These are phyloP conservation scores for Fusarium euwallaceae DNA, from an alignment of 2,329 filamentous ascomycete species.

Conservation along the genomic window DNA sequence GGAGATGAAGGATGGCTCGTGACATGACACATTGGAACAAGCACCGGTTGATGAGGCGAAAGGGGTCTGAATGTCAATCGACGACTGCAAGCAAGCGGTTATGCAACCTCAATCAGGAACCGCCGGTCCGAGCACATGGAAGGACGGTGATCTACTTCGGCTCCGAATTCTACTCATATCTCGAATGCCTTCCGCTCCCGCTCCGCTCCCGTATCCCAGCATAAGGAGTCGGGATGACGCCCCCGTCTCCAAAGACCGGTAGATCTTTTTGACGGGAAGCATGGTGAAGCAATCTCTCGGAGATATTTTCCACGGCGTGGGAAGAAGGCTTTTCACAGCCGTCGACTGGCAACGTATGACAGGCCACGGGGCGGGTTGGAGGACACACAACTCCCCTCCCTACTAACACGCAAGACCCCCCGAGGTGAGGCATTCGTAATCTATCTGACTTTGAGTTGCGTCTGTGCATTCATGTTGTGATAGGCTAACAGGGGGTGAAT, in stretches of 20 bases:
- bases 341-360: conserved; percentile 19
- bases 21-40: conserved; percentile 26
- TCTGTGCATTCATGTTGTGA: conserved; percentile 38
- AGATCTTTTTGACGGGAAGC: conserved; percentile 5
- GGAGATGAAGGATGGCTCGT: conserved; percentile 33
- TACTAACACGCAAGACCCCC: not conserved
- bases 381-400: conserved; percentile 4
- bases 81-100: conserved; percentile 27
- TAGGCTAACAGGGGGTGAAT: conserved; percentile 24
- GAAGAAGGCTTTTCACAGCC: conserved; percentile 13
- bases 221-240: conserved; percentile 11
- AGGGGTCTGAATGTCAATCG: conserved; percentile 2
- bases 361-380: not conserved
- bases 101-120: conserved; percentile 1
- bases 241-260: conserved; percentile 1
- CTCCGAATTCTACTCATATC: not conserved
- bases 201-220: not conserved
- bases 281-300: conserved; percentile 7
- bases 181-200: not conserved
- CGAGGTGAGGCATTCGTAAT: conserved; percentile 18
- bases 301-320: conserved; percentile 8
- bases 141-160: not conserved
- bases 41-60: conserved; percentile 24
- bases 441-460: conserved; percentile 26
- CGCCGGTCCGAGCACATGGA: conserved; percentile 1